These are phyloP conservation scores for Odonthalia washingtoniensis DNA, from an alignment of 31 red algal genomes.

Conservation along the genomic window DNA sequence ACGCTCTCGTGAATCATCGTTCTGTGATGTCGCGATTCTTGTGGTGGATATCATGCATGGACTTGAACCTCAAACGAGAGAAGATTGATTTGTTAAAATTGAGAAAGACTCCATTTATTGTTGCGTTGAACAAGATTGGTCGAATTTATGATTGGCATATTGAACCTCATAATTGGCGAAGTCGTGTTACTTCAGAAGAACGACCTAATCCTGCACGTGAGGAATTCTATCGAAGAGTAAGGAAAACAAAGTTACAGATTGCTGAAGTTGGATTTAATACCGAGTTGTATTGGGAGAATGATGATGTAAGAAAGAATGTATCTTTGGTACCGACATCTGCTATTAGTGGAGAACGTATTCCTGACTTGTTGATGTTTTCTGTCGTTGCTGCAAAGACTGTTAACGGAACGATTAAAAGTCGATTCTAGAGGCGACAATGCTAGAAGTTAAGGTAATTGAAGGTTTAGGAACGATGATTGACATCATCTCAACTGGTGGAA, in stretches of 20 bases:
- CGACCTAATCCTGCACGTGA: constrained; percentile 76
- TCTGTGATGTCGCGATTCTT: constrained; percentile 99
- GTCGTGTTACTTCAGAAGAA: constrained; percentile 65
- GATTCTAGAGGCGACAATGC: constrained; percentile 84
- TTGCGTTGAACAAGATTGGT: constrained; percentile 99
- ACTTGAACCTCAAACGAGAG: constrained; percentile 96
- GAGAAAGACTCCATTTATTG: constrained; percentile 98
- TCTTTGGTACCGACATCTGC: constrained; percentile 99
- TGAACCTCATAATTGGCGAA: constrained; percentile 70
- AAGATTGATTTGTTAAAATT: constrained; percentile 94
- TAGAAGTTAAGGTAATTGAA: constrained; percentile 99
- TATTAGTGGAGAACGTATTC: constrained; percentile 96
- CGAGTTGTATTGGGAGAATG: constrained; percentile 97
- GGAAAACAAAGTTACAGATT: constrained; percentile 89
- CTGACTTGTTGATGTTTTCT: constrained; percentile 98
- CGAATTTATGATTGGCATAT: constrained; percentile 95
- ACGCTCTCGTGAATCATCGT: constrained; percentile 94
- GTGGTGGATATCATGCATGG: constrained; percentile 99
- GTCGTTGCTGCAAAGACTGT: constrained; percentile 82
- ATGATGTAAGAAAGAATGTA: constrained; percentile 78
- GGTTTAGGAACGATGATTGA: constrained; percentile 99
- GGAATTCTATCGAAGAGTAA: constrained; percentile 85
- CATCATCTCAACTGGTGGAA: constrained; percentile 91
- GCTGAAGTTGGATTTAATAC: constrained; percentile 98
- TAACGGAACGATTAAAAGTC: constrained; percentile 79